These are phyloP conservation scores for Diaporthe longicolla DNA, from an alignment of 2,329 filamentous ascomycete species.

Conservation along the genomic window DNA sequence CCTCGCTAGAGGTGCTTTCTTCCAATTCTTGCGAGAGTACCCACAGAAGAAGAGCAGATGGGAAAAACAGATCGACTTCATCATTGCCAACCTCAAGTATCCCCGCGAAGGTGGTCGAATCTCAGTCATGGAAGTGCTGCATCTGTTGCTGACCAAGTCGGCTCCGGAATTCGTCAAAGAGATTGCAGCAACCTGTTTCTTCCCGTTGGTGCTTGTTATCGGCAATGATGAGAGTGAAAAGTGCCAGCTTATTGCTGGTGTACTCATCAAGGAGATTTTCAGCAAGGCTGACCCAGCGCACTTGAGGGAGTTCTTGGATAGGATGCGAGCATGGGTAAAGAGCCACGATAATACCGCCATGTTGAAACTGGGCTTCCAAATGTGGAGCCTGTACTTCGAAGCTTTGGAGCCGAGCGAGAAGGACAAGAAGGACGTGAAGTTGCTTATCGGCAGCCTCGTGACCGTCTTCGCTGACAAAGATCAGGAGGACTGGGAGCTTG, in stretches of 20 bases:
- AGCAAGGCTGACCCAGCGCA: constrained; percentile 81
- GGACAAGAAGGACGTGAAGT: constrained; percentile 76
- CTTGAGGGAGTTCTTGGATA: constrained; percentile 76
- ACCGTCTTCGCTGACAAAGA: constrained; percentile 69
- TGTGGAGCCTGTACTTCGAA: constrained; percentile 88
- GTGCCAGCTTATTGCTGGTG: constrained; percentile 85
- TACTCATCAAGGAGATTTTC: constrained; percentile 86
- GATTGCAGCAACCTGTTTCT: constrained; percentile 84
- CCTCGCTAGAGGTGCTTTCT: constrained; percentile 88
- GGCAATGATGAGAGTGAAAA: constrained; percentile 90
- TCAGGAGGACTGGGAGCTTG: constrained; percentile 76
- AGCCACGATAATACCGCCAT: constrained; percentile 81
- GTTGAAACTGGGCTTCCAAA: constrained; percentile 80
- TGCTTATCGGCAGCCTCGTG: constrained; percentile 70
- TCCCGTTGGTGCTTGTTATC: constrained; percentile 87
- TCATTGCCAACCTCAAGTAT: constrained; percentile 92
- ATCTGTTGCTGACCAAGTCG: constrained; percentile 88
- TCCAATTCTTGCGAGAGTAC: constrained; percentile 95
- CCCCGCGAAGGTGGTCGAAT: constrained; percentile 89
- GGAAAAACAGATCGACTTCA: constrained; percentile 89
- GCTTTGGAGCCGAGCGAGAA: constrained; percentile 70
- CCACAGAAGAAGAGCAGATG: constrained; percentile 92
- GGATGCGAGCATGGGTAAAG: constrained; percentile 82
- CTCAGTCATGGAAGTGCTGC: constrained; percentile 92
- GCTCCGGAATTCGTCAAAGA: constrained; percentile 87